phyloP scores from a whole-genome alignment of 164 flowering plant genomes.

The Santalum album region DNA sequence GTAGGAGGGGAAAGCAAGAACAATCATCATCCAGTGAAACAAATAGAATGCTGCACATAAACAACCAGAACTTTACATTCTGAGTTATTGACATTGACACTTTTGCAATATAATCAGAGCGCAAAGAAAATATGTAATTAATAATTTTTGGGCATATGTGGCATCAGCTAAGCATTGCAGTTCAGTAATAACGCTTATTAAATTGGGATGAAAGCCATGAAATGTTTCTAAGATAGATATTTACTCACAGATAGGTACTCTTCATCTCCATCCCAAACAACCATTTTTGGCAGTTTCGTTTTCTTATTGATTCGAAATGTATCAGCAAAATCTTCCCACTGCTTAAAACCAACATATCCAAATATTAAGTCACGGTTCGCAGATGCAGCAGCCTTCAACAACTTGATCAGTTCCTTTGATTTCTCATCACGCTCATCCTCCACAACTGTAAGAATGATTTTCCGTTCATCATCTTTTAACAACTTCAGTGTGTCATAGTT shows the following conservation, averaged over 20 bases:
- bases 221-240: background rate
- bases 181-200: background rate
- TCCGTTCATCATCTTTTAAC: constrained; percentile 75
- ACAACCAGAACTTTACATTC: no score
- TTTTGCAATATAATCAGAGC: no score
- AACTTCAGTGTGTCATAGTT: constrained; percentile 69
- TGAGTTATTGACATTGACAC: no score
- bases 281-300: constrained; percentile 69
- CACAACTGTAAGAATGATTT: constrained; percentile 63
- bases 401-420: constrained; percentile 51
- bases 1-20: no score
- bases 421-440: constrained; percentile 64
- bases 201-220: background rate
- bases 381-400: constrained; percentile 86
- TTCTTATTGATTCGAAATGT: constrained; percentile 55
- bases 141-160: no score
- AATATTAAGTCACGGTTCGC: constrained; percentile 87
- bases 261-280: constrained; percentile 86
- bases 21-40: no score
- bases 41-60: no score
- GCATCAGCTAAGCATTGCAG: no score
- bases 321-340: constrained; percentile 69
- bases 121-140: no score
- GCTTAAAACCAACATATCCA: constrained; percentile 79
- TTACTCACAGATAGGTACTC: constrained; percentile 73